These are phyloP conservation scores for Penicillium sp. DNA, from an alignment of 2,329 filamentous ascomycete species.

Conservation along the genomic window DNA sequence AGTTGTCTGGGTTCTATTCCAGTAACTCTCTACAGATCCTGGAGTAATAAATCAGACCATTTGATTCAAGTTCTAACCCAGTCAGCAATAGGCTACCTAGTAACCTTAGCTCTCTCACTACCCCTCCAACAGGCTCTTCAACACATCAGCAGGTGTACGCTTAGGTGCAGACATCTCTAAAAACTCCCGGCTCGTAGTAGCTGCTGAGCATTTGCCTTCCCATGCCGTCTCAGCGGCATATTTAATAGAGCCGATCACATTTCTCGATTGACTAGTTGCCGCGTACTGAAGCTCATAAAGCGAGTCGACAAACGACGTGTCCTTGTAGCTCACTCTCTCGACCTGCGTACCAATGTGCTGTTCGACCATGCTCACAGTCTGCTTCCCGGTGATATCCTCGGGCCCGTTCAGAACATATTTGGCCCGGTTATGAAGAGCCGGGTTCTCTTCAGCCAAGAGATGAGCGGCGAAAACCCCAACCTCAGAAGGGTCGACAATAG, in stretches of 20 bases:
- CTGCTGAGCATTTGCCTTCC: conserved; percentile 34
- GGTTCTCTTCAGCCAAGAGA: conserved; percentile 36
- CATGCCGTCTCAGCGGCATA: conserved; percentile 27
- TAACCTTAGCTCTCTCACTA: not conserved
- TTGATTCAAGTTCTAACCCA: too few relatives aligned
- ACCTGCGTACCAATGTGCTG: conserved; percentile 32
- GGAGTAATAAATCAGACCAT: too few relatives aligned
- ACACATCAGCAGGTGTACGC: conserved; percentile 26
- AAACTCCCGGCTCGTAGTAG: conserved; percentile 32
- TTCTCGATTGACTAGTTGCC: conserved; percentile 23
- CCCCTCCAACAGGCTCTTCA: conserved; percentile 21
- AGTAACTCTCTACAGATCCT: too few relatives aligned
- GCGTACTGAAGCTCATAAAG: conserved; percentile 16
- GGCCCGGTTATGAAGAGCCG: conserved; percentile 32
- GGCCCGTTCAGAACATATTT: conserved; percentile 47
- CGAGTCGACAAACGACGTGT: conserved; percentile 34
- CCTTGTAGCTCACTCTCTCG: conserved; percentile 34
- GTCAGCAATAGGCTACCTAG: too few relatives aligned
- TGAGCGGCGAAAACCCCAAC: conserved; percentile 41
- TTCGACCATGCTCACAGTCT: conserved; percentile 41
- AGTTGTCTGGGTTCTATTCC: too few relatives aligned
- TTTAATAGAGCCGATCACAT: conserved; percentile 34
- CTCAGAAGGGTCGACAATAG: conserved; percentile 35
- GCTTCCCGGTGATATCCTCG: conserved; percentile 40
- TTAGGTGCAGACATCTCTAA: conserved; percentile 34